phyloP scores from a whole-genome alignment of 2,329 filamentous ascomycete species.

The Colletotrichum cordylinicola region DNA sequence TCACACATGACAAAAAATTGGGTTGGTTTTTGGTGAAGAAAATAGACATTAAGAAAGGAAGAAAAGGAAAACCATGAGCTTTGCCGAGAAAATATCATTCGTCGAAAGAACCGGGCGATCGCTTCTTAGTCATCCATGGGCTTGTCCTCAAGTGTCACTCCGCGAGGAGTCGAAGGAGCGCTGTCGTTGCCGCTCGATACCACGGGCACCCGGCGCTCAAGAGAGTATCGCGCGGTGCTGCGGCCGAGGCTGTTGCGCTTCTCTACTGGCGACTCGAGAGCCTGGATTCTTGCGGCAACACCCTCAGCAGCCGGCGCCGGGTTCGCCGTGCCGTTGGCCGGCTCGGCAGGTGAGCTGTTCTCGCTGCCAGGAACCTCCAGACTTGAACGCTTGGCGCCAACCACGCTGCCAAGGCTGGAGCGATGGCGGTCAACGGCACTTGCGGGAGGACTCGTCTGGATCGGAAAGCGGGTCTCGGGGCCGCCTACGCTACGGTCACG shows the following conservation, averaged over 20 bases:
- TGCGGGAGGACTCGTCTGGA: conserved; percentile 68
- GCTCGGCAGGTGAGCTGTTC: conserved; percentile 43
- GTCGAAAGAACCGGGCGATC: conserved; percentile 14
- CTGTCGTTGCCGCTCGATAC: conserved; percentile 24
- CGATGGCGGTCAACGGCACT: conserved; percentile 58
- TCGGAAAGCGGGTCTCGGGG: conserved; percentile 83
- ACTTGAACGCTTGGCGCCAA: conserved; percentile 66
- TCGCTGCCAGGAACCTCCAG: conserved; percentile 78
- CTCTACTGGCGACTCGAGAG: conserved; percentile 44
- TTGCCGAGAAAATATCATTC: neutral
- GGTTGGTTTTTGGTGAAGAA: neutral
- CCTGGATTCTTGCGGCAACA: conserved; percentile 19
- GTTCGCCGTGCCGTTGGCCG: conserved; percentile 47
- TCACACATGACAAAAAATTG: conserved; percentile 14
- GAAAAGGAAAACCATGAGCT: neutral
- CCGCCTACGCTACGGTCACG: conserved; percentile 81
- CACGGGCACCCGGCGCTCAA: conserved; percentile 54
- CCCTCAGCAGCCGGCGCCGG: conserved; percentile 14
- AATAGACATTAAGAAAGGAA: conserved; percentile 22
- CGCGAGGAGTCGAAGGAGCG: conserved; percentile 36
- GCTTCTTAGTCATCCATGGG: conserved; percentile 55
- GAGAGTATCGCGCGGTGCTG: conserved; percentile 54
- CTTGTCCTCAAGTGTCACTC: conserved; percentile 57
- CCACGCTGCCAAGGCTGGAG: conserved; percentile 55
- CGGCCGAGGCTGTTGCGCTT: conserved; percentile 71